A percentile compares a stretch with the other conserved stretches of the same genome.
These are phyloP conservation scores for Tolypocladium inflatum DNA, from an alignment of 2,329 filamentous ascomycete genomes.

Conservation along the genomic window DNA sequence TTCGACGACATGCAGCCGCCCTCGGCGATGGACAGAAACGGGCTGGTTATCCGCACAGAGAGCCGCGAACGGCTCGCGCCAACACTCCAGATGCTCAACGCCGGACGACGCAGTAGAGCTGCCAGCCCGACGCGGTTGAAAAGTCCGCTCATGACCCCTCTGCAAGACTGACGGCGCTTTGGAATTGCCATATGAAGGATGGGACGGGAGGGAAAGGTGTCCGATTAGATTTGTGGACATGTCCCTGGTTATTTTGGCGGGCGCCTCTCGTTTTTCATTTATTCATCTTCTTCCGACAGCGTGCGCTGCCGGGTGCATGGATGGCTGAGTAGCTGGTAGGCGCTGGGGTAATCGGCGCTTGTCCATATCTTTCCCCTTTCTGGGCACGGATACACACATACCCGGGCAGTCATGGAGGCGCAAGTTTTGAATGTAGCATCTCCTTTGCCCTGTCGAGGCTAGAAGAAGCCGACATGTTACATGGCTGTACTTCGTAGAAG, in stretches of 20 bases:
- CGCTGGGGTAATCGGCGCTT: background rate
- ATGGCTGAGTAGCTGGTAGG: background rate
- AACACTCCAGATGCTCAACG: conserved; percentile 42
- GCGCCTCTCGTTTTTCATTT: background rate
- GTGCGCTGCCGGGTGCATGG: background rate
- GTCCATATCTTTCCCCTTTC: background rate
- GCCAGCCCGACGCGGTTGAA: conserved; percentile 50
- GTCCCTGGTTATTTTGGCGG: background rate
- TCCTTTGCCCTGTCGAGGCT: background rate
- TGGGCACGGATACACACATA: too few species aligned
- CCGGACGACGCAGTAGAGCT: conserved; percentile 47
- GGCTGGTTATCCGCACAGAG: conserved; percentile 73
- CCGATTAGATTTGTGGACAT: background rate
- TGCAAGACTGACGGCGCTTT: conserved; percentile 27
- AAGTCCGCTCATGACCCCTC: conserved; percentile 43
- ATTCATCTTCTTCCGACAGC: background rate
- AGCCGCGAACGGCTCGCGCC: conserved; percentile 69
- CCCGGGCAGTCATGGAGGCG: background rate
- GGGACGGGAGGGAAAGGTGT: background rate
- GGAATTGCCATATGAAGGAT: conserved; percentile 8
- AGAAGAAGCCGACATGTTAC: background rate
- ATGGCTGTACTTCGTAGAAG: background rate
- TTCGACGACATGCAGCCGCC: conserved; percentile 35
- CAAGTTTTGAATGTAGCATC: background rate
- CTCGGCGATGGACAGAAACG: conserved; percentile 53